These are phyloP conservation scores for Mariannaea sp. DNA, from an alignment of 2,329 filamentous ascomycete genomes.

Conservation along the genomic window DNA sequence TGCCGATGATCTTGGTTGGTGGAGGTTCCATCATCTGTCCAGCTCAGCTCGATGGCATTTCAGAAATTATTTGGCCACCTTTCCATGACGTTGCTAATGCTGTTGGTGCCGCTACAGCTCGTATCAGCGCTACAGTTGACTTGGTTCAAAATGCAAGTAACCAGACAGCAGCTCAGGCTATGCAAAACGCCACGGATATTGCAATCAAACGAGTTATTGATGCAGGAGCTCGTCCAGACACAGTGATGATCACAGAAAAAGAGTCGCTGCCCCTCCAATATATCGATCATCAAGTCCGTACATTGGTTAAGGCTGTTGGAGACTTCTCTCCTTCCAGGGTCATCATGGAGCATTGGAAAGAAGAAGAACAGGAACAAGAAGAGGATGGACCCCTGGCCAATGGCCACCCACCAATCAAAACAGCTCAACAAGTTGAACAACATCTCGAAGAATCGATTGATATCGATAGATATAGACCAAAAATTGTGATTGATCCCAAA, in stretches of 20 bases:
- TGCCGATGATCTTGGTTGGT: conserved; percentile 13
- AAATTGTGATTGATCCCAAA: conserved; percentile 3
- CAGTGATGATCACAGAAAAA: conserved; percentile 52
- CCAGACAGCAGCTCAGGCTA: background rate
- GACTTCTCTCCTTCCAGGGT: conserved; percentile 45
- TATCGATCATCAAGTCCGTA: conserved; percentile 53
- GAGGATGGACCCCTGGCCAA: too few species aligned
- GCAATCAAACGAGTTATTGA: conserved; percentile 14
- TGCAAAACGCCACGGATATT: conserved; percentile 4
- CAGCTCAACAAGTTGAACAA: too few species aligned
- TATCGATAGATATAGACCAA: too few species aligned
- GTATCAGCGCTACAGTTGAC: conserved; percentile 4
- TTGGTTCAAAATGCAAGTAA: conserved; percentile 7
- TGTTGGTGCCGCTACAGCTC: conserved; percentile 11
- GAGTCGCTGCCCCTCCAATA: conserved; percentile 53
- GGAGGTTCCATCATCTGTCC: conserved; percentile 10
- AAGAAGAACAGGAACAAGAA: background rate
- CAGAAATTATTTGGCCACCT: background rate
- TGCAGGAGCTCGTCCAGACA: conserved; percentile 45
- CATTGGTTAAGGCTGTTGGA: conserved; percentile 60
- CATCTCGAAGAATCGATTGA: too few species aligned
- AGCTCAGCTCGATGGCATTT: conserved; percentile 3
- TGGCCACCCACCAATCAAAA: background rate
- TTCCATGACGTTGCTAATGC: conserved; percentile 14
- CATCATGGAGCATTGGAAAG: conserved; percentile 4